These are phyloP conservation scores for Claviceps sp. DNA, from an alignment of 2,329 filamentous ascomycete species.

Conservation along the genomic window DNA sequence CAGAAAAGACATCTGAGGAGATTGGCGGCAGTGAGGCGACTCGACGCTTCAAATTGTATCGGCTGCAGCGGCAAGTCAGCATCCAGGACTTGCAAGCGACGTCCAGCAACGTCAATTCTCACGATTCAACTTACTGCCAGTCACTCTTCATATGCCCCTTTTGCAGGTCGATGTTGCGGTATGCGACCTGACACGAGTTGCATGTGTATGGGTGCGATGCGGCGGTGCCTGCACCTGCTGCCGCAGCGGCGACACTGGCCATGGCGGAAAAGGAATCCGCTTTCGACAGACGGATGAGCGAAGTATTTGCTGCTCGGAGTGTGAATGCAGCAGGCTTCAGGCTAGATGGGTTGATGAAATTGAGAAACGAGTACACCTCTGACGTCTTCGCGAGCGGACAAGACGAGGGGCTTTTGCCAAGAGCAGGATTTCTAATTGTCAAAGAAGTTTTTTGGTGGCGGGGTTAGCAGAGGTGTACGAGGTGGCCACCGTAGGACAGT, in stretches of 20 bases:
- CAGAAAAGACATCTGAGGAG: slow-evolving; percentile 82
- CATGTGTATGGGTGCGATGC: slow-evolving; percentile 83
- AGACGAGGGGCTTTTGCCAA: slow-evolving; percentile 1
- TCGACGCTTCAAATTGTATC: slow-evolving; percentile 92
- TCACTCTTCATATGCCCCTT: slow-evolving; percentile 95
- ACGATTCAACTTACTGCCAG: slow-evolving; percentile 72
- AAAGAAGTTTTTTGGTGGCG: slow-evolving; percentile 15
- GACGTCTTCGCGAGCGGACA: not conserved
- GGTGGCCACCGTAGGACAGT: not conserved
- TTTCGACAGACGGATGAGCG: not conserved
- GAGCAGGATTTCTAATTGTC: slow-evolving; percentile 9
- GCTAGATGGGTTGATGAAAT: not conserved
- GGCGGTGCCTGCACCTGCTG: slow-evolving; percentile 19
- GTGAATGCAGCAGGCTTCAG: not conserved
- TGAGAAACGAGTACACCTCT: not conserved
- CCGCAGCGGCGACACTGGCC: slow-evolving; percentile 27
- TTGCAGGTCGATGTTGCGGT: slow-evolving; percentile 85
- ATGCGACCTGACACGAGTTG: slow-evolving; percentile 96
- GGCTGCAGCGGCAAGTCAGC: slow-evolving; percentile 31
- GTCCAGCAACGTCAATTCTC: not conserved
- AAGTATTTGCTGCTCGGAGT: not conserved
- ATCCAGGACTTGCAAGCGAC: not conserved
- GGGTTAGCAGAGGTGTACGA: slow-evolving; percentile 6
- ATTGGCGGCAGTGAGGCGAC: slow-evolving; percentile 84
- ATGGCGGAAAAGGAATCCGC: slow-evolving; percentile 20